Base-by-base conservation (phyloP, 176 grass and related monocot species). In the Aegilops tauschii region DNA sequence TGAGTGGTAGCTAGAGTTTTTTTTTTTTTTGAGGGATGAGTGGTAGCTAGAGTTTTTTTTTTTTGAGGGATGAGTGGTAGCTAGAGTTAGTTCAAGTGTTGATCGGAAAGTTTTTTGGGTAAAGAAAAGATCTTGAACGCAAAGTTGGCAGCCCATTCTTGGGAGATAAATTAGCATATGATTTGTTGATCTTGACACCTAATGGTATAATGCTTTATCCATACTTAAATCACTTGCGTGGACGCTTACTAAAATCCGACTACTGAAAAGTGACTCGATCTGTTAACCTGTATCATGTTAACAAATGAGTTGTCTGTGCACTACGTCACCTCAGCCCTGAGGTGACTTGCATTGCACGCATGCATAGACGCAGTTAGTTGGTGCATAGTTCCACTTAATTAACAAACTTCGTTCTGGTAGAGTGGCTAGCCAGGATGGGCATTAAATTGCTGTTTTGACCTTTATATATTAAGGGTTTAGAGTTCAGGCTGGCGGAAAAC, bases 71-170 rank as follows among this genome's bases (percentile, higher is more conserved):
- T n/a, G n/a, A n/a, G n/a, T n/a, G n/a, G 83, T 80, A 85, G 87
- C 17, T 81, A 62, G 61, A 81, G 78, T 82, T 90, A 70, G 83
- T 82, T 90, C 35, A 77, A 82, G 78, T 77, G 88, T 82, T 77
- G 14, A 86, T 62, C 28, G 37, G 69, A 77, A 85, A 74, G 88
- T 82, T 82, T 58, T 21, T 58, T 20, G 2, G 17, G 54, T 58
- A 58, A 58, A 58, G 49, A 20, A 8, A 58, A 58, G 54, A 58
- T 58, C 17, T 20, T 58, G 28, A 86, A 70, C 49, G 16, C 78
- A 77, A 85, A 74, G 88, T 86, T 82, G 78, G 62, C 88, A 7
- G 77, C 28, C 73, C 83, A 70, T 86, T 81, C 20, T 23, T 61
- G 69, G 47, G 34, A 76, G 61, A 89, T 80, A 74, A 76, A 52